Evolutionary conservation across 192 early-diverging fungal genomes (phyloP).

Genomic region (Gryganskiella cystojenkinii): DNA sequence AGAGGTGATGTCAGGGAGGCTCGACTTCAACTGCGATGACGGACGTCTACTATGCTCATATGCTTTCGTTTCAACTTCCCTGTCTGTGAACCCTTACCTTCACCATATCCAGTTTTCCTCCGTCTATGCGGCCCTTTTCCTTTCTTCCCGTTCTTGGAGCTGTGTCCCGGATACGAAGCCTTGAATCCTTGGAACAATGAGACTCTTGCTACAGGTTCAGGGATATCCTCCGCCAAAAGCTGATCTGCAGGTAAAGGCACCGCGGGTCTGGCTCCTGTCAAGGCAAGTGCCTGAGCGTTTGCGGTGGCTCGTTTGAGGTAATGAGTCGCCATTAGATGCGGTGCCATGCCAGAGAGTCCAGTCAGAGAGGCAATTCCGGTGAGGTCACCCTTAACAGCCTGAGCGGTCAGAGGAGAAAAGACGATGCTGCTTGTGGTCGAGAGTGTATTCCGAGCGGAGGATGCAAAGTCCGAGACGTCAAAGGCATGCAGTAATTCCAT

Average conservation of each 20-base stretch:
- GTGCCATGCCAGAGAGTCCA: conserved; percentile 55
- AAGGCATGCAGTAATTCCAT: conserved; percentile 45
- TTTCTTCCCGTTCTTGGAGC: conserved; percentile 37
- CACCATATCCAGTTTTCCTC: conserved; percentile 45
- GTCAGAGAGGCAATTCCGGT: conserved; percentile 55
- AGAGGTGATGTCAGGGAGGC: background rate
- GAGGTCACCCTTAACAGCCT: conserved; percentile 62
- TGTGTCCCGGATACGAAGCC: conserved; percentile 58
- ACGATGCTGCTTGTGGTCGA: conserved; percentile 56
- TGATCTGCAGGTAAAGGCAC: conserved; percentile 35
- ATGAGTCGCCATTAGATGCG: conserved; percentile 60
- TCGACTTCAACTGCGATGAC: background rate
- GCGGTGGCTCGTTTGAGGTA: conserved; percentile 35
- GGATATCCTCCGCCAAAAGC: conserved; percentile 59
- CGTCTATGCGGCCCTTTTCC: conserved; percentile 38
- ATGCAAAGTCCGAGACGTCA: conserved; percentile 42
- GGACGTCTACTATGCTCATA: no score
- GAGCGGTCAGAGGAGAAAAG: conserved; percentile 63
- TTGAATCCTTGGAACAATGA: conserved; percentile 68
- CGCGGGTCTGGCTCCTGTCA: conserved; percentile 20
- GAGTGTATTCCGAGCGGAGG: conserved; percentile 34
- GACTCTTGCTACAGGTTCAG: conserved; percentile 60
- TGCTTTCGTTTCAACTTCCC: no score
- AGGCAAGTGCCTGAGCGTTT: conserved; percentile 27
- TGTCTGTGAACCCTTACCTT: conserved; percentile 8